Evolutionary conservation across 2,329 filamentous ascomycete genomes (phyloP).

Genomic region (Trichoderma gracile): DNA sequence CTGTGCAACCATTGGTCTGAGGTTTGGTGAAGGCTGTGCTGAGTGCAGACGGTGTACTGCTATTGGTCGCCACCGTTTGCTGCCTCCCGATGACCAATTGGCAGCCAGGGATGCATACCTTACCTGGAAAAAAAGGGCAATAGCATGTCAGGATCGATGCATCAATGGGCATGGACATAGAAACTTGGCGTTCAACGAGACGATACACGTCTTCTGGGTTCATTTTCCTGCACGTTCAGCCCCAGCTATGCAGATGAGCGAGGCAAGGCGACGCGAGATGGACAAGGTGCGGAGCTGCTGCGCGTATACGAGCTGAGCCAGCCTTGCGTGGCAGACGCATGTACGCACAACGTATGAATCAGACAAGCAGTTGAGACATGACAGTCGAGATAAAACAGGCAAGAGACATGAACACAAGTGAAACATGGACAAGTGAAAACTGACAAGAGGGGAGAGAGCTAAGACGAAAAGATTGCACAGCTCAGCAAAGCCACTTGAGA

Average conservation of each 20-base stretch:
- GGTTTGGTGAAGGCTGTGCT: background rate
- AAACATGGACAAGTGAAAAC: background rate
- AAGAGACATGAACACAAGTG: too few species aligned
- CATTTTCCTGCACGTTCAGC: background rate
- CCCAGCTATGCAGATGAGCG: background rate
- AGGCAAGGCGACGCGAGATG: background rate
- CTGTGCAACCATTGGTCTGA: conserved; percentile 7
- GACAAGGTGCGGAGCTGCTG: background rate
- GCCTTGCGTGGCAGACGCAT: background rate
- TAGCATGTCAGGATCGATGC: background rate
- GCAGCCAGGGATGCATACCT: background rate
- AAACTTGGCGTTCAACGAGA: background rate
- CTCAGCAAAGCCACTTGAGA: background rate
- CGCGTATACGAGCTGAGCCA: conserved; percentile 3
- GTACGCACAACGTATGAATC: background rate
- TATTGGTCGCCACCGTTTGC: conserved; percentile 8
- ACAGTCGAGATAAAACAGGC: background rate
- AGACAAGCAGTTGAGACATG: background rate
- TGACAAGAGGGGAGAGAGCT: too few species aligned
- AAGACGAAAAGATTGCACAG: too few species aligned
- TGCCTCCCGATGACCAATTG: background rate
- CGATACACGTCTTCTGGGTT: conserved; percentile 1
- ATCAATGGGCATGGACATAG: background rate
- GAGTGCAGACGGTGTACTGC: conserved; percentile 19
- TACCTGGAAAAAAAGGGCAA: background rate